phyloP scores from a whole-genome alignment of 2,329 filamentous ascomycete genomes.

The Alternaria incomplexa region DNA sequence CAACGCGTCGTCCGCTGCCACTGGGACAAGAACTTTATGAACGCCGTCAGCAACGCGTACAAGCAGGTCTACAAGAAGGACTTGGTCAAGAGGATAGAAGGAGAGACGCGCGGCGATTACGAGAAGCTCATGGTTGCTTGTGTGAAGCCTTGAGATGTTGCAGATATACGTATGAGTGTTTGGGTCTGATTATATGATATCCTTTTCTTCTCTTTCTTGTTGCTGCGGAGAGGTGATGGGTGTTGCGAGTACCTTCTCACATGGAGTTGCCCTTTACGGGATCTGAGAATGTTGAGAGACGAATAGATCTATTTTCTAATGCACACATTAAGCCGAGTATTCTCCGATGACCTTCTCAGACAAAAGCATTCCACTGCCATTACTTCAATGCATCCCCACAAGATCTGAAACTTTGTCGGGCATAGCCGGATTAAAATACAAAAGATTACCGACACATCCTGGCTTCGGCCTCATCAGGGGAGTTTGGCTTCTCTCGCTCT shows the following conservation, averaged over 20 bases:
- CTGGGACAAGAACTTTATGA: conserved; percentile 79
- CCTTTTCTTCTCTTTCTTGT: not conserved
- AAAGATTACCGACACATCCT: not conserved
- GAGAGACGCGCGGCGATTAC: conserved; percentile 88
- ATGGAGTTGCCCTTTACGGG: not conserved
- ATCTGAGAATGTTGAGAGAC: not conserved
- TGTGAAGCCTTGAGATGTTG: conserved; percentile 44
- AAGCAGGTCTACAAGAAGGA: conserved; percentile 71
- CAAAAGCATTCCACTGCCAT: not conserved
- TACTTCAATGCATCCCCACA: not conserved
- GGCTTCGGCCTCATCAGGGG: not conserved
- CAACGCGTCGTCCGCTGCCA: conserved; percentile 79
- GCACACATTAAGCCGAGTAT: not conserved
- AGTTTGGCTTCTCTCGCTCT: not conserved
- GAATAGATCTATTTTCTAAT: not conserved
- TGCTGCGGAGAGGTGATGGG: not conserved
- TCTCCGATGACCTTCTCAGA: not conserved
- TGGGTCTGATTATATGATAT: conserved; percentile 2
- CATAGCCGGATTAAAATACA: fast-evolving
- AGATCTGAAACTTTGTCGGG: not conserved
- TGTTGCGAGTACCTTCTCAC: not conserved
- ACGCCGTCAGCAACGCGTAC: conserved; percentile 80
- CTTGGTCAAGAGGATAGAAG: conserved; percentile 72
- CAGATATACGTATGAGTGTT: not conserved
- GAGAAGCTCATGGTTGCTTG: conserved; percentile 75